phyloP scores from a whole-genome alignment of 495 filamentous ascomycete genomes.

The Hyaloscypha finlandica region DNA sequence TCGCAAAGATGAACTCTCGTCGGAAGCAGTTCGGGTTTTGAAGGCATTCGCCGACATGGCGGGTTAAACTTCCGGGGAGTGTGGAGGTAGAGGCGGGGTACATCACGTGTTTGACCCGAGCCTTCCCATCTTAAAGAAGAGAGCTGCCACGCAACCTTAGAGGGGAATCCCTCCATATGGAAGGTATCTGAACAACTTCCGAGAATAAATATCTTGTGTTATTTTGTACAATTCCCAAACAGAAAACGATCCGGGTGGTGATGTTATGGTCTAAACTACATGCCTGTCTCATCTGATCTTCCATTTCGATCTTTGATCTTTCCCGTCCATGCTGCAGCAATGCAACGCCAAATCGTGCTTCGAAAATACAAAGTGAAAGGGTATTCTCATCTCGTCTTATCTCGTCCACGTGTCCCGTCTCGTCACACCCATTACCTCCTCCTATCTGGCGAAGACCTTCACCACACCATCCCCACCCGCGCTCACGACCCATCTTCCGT shows the following conservation, averaged over 20 bases:
- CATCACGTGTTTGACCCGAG: neutral
- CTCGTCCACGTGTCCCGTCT: neutral
- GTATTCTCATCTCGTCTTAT: constrained; percentile 20
- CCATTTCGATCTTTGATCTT: neutral
- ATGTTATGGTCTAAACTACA: constrained; percentile 12
- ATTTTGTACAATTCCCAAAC: constrained; percentile 15
- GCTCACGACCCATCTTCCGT: constrained; percentile 91
- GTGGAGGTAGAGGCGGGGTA: neutral
- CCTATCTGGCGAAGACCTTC: constrained; percentile 76
- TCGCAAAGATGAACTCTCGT: neutral
- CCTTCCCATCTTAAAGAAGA: no score
- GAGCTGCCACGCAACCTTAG: no score
- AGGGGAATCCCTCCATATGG: no score
- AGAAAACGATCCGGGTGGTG: neutral
- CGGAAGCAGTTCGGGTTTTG: neutral
- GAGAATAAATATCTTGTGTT: constrained; percentile 3
- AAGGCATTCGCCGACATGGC: neutral
- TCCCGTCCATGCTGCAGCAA: constrained; percentile 9
- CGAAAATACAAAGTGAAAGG: constrained; percentile 7
- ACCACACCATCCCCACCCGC: constrained; percentile 96
- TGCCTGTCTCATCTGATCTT: constrained; percentile 5
- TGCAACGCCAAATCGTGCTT: constrained; percentile 10
- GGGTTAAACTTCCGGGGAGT: neutral
- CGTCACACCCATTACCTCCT: neutral
- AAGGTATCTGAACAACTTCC: neutral